Evolutionary conservation across 2,329 filamentous ascomycete species (phyloP).

Genomic region (Chaetomiaceae sp.): DNA sequence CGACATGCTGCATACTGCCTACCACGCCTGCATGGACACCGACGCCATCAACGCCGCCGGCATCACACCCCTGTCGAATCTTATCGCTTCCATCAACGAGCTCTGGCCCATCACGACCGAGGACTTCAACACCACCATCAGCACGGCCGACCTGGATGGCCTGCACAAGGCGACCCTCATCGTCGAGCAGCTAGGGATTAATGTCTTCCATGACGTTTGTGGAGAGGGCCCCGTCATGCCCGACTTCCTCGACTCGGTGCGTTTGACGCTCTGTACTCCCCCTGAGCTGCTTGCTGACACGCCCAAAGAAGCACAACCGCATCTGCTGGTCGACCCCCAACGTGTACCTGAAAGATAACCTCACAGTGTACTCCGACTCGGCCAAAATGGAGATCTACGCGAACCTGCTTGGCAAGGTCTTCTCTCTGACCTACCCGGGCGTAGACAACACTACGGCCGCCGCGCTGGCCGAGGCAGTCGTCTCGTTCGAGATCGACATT

Average conservation of each 20-base stretch:
- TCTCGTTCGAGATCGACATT: neutral
- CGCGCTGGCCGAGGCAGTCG: neutral
- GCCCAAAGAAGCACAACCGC: neutral
- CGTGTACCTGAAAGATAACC: neutral
- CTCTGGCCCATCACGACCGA: constrained; percentile 30
- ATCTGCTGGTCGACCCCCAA: neutral
- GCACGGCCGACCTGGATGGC: constrained; percentile 5
- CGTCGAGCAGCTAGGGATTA: constrained; percentile 5
- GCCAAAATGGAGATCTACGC: neutral
- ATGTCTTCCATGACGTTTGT: neutral
- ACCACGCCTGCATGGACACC: constrained; percentile 63
- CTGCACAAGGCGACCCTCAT: constrained; percentile 3
- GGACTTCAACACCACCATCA: constrained; percentile 1
- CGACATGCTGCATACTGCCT: constrained; percentile 59
- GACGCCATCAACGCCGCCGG: constrained; percentile 51
- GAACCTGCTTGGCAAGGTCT: neutral
- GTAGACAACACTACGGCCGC: neutral
- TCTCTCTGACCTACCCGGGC: neutral
- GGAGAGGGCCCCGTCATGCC: neutral
- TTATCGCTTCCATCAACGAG: constrained; percentile 50
- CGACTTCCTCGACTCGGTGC: constrained; percentile 8
- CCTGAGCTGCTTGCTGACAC: neutral
- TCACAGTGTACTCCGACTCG: neutral
- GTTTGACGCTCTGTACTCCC: neutral
- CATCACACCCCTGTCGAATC: constrained; percentile 48